A percentile compares a stretch with the other conserved stretches of the same genome.
Evolutionary conservation across 2,329 filamentous ascomycete genomes (phyloP).

Genomic region (Exophiala dermatitidis): DNA sequence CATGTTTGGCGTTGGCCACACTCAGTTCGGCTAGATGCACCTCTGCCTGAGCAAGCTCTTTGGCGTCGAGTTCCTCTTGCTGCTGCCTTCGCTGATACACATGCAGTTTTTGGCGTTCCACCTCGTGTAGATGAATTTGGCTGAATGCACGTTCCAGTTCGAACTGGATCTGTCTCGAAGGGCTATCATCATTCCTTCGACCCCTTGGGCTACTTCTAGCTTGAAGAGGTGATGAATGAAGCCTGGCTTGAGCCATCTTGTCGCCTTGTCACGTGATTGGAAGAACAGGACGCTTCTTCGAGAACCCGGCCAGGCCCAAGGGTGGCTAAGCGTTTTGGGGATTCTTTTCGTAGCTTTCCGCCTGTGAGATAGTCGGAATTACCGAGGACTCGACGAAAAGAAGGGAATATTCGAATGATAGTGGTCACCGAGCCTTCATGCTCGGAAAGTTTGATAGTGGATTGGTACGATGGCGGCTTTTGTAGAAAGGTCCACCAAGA

Average conservation of each 20-base stretch:
- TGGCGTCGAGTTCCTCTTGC: constrained; percentile 55
- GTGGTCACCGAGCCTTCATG: not conserved
- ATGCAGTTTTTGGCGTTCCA: constrained; percentile 39
- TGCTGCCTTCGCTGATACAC: constrained; percentile 41
- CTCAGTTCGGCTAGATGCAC: constrained; percentile 60
- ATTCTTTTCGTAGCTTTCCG: not conserved
- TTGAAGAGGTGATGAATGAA: constrained; percentile 15
- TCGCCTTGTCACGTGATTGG: constrained; percentile 9
- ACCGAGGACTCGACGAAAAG: too few species aligned
- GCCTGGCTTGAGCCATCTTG: constrained; percentile 10
- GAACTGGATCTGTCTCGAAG: constrained; percentile 23
- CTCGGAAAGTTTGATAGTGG: not conserved
- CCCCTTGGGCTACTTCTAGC: constrained; percentile 14
- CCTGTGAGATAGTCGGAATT: too few species aligned
- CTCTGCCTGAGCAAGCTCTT: constrained; percentile 55
- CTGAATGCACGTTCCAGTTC: constrained; percentile 38
- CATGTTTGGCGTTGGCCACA: constrained; percentile 59
- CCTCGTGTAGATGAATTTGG: constrained; percentile 37
- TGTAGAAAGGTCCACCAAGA: not conserved
- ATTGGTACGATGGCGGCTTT: not conserved
- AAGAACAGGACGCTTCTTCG: not conserved
- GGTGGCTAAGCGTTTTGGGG: not conserved
- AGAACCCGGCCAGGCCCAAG: too few species aligned
- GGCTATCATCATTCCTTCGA: constrained; percentile 21
- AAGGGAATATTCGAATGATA: not conserved